A percentile compares a stretch with the other conserved stretches of the same genome.
These are phyloP conservation scores for Diplosphaera chodatii DNA, from an alignment of 139 green algal genomes.

Conservation along the genomic window DNA sequence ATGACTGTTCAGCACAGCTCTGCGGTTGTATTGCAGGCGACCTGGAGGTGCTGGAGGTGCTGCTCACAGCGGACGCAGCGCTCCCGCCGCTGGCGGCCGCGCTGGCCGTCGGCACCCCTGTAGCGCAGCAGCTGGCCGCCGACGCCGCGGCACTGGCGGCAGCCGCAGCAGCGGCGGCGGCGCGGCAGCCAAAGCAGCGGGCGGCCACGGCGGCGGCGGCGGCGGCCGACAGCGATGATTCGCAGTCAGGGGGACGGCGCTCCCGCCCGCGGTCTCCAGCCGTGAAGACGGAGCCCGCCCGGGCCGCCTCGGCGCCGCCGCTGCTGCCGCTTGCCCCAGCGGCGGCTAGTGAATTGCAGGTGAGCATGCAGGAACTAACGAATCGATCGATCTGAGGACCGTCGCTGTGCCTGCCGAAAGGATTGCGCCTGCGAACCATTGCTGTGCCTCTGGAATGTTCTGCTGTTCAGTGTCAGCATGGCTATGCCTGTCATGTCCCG, in stretches of 20 bases:
- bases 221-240: neutral
- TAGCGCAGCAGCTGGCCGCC: neutral
- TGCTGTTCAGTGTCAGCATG: too few relatives aligned
- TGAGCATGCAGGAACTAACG: too few relatives aligned
- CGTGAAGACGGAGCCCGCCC: neutral
- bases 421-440: too few relatives aligned
- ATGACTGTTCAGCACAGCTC: too few relatives aligned
- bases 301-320: neutral
- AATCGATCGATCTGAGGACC: too few relatives aligned
- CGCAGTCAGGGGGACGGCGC: too few relatives aligned
- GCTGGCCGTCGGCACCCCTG: slow-evolving; percentile 4
- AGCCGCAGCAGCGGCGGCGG: neutral
- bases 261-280: neutral
- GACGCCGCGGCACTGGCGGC: neutral
- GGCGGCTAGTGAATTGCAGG: too few relatives aligned
- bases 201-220: too few relatives aligned
- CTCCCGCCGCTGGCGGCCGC: slow-evolving; percentile 41
- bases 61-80: slow-evolving; percentile 50
- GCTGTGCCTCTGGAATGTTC: too few relatives aligned
- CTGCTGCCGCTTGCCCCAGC: neutral
- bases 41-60: slow-evolving; percentile 55
- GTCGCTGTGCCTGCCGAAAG: too few relatives aligned
- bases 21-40: slow-evolving; percentile 1
- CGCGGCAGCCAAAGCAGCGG: too few relatives aligned
- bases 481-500: too few relatives aligned